Percentiles rank a stretch among this genome's conserved stretches.
Conservation (phyloP, 345 rosid genomes). For the Acer saccharum region DNA sequence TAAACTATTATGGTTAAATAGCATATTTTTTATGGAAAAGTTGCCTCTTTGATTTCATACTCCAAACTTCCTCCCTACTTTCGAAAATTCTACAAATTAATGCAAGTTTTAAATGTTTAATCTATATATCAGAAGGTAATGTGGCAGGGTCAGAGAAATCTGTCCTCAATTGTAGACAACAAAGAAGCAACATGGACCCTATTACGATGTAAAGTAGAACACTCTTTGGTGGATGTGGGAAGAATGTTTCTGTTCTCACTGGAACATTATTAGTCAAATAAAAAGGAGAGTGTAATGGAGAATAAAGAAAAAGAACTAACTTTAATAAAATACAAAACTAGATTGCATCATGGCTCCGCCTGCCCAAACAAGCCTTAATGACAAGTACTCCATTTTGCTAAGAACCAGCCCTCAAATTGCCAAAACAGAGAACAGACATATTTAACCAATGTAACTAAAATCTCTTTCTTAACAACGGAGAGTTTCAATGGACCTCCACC, state of each 20-base stretch:
- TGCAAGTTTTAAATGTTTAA: neutral
- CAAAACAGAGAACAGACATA: neutral
- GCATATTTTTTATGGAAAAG: neutral
- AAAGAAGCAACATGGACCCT: neutral
- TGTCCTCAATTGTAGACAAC: neutral
- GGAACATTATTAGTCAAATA: neutral
- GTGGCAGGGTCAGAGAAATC: neutral
- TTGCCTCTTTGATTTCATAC: neutral
- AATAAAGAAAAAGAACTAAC: neutral
- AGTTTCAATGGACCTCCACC: neutral
- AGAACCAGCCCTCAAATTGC: neutral
- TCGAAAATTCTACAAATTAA: neutral
- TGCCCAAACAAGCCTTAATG: neutral
- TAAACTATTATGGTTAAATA: neutral
- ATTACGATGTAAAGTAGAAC: neutral
- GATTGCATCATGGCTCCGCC: conserved; percentile 2
- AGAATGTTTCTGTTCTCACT: neutral
- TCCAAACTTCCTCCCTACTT: neutral
- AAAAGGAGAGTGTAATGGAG: neutral
- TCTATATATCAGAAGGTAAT: neutral
- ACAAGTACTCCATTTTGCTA: neutral
- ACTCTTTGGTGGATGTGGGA: neutral
- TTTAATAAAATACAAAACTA: neutral
- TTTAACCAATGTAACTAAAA: neutral
- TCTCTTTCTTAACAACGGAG: neutral